A percentile compares a stretch with the other conserved stretches of the same genome.
Conservation (phyloP, 2,329 filamentous ascomycete species). For the Ophiostoma ulmi region DNA sequence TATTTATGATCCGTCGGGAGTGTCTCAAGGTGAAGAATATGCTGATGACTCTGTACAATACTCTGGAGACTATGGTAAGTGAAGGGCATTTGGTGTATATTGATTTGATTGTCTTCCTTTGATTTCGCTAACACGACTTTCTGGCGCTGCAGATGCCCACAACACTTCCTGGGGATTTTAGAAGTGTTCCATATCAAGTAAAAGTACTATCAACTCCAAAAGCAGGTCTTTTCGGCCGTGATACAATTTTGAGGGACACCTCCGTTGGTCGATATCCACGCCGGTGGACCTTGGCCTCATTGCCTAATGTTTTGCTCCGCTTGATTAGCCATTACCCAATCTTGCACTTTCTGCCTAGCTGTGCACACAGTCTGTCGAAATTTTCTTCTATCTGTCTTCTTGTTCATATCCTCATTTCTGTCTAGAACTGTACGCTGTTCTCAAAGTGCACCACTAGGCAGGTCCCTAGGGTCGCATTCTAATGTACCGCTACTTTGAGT, state of each 20-base stretch:
- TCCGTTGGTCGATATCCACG: neutral
- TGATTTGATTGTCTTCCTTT: neutral
- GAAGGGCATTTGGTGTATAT: neutral
- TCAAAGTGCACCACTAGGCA: neutral
- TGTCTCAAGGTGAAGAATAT: neutral
- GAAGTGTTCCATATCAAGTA: neutral
- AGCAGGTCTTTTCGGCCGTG: neutral
- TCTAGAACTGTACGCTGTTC: neutral
- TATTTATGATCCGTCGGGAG: neutral
- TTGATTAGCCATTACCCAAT: neutral
- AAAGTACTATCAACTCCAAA: neutral
- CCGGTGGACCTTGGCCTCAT: neutral
- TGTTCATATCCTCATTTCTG: neutral
- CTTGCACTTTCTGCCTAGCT: neutral
- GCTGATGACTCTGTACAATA: neutral
- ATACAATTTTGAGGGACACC: neutral
- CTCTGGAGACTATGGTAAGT: neutral
- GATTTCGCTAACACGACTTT: neutral
- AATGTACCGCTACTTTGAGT: neutral
- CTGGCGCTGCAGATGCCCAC: neutral
- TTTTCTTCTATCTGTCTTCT: neutral
- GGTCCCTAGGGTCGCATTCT: neutral
- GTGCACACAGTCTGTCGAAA: neutral
- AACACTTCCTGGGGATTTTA: neutral
- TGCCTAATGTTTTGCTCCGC: neutral